Base-by-base conservation (phyloP, 257 asterid species). In the Fraxinus quadrangulata region DNA sequence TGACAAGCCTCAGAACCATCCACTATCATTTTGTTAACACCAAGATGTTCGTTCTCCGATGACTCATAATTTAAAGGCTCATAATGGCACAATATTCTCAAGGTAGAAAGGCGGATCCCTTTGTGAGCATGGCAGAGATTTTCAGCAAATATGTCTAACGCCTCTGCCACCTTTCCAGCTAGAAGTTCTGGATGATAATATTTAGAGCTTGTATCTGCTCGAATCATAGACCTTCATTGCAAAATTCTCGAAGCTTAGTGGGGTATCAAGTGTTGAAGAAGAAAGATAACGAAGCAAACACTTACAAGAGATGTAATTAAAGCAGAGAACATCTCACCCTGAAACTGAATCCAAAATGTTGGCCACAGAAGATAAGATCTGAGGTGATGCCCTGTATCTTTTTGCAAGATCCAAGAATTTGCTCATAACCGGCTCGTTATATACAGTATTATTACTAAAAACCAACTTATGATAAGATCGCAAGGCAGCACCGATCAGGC, bases 31-130 rank as follows among this genome's bases (percentile, higher is more conserved):
- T 79, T 77, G 81, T 82, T 83, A 78, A 82, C 93, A 75, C 69
- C 77, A 30, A 79, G 80, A 73, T 59, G 87, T 73, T 83, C 89
- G 63, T 78, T 79, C 70, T 70, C 56, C n/a, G 77, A 77, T 76
- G 77, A 75, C 54, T 79, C 82, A 76, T 73, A 72, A 69, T 78
- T 69, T 82, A 89, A 65, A 78, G 88, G 87, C 77, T 88, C 96
- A 77, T 84, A 96, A 77, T 92, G 94, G 91, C 92, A 88, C 87
- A 96, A 86, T 77, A 96, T 87, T 83, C 96, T 88, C 80, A 96
- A 78, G 70, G 97, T 92, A 26, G 90, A 90, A 80, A 86, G 89
- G 68, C 99, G 97, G 81, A 96, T 86, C 61, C 68, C 86, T 80
- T 85, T 88, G 84, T 87, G 81, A 33, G 82, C 81, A 66, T 93